phyloP scores from a whole-genome alignment of 2,329 filamentous ascomycete species.

The Periconia macrospinosa region DNA sequence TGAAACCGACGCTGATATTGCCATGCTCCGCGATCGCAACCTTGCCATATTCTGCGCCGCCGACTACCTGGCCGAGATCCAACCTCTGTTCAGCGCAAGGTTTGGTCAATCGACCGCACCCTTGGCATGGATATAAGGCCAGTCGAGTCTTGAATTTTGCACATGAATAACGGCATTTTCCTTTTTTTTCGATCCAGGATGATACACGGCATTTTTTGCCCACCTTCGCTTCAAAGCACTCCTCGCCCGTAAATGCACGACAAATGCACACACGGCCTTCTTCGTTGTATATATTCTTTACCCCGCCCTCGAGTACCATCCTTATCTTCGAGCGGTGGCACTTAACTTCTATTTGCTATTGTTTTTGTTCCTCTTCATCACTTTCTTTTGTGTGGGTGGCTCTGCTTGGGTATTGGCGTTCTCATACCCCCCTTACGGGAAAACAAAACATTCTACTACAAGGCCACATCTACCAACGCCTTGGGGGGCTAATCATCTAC shows the following conservation, averaged over 20 bases:
- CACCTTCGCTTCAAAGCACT: not conserved
- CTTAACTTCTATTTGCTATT: slow-evolving; percentile 2
- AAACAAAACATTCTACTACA: not conserved
- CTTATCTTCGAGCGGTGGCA: not conserved
- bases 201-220: not conserved
- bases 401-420: not conserved
- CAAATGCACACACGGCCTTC: not conserved
- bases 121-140: slow-evolving; percentile 40
- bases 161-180: not conserved
- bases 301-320: not conserved
- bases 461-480: not conserved
- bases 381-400: not conserved
- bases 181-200: not conserved
- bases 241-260: not conserved
- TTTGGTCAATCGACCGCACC: slow-evolving; percentile 25
- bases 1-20: slow-evolving; percentile 73
- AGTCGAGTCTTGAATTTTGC: not conserved
- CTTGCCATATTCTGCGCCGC: slow-evolving; percentile 74
- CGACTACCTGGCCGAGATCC: slow-evolving; percentile 83
- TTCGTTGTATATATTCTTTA: slow-evolving; percentile 3
- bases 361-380: too few relatives aligned
- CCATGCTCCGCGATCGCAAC: slow-evolving; percentile 68
- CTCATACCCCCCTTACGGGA: not conserved
- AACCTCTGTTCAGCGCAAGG: slow-evolving; percentile 55
- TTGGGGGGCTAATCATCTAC: not conserved